Evolutionary conservation across 2,329 filamentous ascomycete species (phyloP), one percentile per base, ranked within the genome.

Genomic region (Alternaria conjuncta): DNA sequence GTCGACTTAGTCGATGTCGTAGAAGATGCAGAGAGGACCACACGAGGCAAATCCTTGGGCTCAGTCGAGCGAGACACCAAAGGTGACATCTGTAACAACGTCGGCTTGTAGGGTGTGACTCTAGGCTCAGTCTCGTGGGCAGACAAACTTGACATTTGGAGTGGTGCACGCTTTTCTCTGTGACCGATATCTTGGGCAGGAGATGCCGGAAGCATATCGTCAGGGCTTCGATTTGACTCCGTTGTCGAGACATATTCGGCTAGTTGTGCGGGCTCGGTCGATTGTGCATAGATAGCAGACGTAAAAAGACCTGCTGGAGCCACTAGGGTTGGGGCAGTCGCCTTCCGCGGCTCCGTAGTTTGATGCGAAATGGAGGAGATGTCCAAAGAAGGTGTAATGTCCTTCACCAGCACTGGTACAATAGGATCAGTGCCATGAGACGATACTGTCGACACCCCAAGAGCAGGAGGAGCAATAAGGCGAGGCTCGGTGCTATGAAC

Each of bases 361-460:
- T 78, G 71, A 11, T 74, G 74, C 26, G 67, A 58, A 56, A 78
- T 73, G 3, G 69, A 65, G 13, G 77, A 79, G 7, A 74, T 45
- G 41, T 68, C 60, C 18, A 77, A 61, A 57, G 78, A 72, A 32
- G 73, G 71, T 9, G 66, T 44, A 15, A 75, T 55, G 9, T 50
- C 69, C 72, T 75, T 76, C 51, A 79, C 74, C 6, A 71, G 63
- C 12, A 72, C 61, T 13, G 80, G 70, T n/a, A 64, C 66, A 13
- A 71, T 46, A 45, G 73, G 80, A 53, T 80, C 63, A 23, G 71
- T 75, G 30, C 58, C 59, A 28, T 73, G 65, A 8, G 67, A 66
- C 10, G 64, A 68, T 21, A 72, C 58, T n/a, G 55, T 45, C 5
- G 74, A 73, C 26, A 75, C 36, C n/a, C 65, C 55, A 23, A 78